Evolutionary conservation across 495 filamentous ascomycete species (phyloP).

Genomic region (Trichoderma gamsii): DNA sequence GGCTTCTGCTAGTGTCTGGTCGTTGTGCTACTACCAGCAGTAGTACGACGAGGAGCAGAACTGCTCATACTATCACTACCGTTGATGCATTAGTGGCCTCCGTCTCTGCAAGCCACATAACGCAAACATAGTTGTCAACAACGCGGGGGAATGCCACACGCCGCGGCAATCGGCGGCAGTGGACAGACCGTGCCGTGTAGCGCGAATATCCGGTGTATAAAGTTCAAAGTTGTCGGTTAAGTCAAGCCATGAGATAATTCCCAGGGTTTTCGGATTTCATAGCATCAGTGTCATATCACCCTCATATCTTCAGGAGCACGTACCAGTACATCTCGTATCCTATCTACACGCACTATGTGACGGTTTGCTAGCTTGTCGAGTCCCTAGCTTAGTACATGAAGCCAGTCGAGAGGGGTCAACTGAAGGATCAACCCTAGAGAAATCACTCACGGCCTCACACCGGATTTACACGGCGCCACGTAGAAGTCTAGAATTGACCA

Average conservation of each 20-base stretch:
- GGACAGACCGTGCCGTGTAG: not conserved
- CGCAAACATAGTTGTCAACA: not conserved
- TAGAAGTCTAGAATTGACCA: not conserved
- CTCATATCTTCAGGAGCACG: too few relatives aligned
- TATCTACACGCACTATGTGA: too few relatives aligned
- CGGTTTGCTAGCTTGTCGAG: too few relatives aligned
- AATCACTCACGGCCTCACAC: not conserved
- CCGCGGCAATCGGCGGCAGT: not conserved
- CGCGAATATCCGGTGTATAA: too few relatives aligned
- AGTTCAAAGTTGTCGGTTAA: too few relatives aligned
- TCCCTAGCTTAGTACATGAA: not conserved
- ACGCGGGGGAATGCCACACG: not conserved
- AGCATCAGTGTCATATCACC: too few relatives aligned
- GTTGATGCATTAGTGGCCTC: constrained; percentile 5
- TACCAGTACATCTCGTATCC: too few relatives aligned
- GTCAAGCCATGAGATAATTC: too few relatives aligned
- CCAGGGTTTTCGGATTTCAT: too few relatives aligned
- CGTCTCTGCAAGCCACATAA: constrained; percentile 8
- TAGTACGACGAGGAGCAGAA: too few relatives aligned
- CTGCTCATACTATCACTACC: not conserved
- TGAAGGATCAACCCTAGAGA: not conserved
- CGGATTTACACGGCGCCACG: not conserved
- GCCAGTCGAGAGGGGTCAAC: constrained; percentile 9
- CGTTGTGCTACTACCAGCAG: too few relatives aligned
- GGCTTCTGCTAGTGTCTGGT: not conserved